Evolutionary conservation across 352 stramenopile species (phyloP), one percentile per base, ranked within the genome.

Genomic region (Phytopythium cucurbitacearum): DNA sequence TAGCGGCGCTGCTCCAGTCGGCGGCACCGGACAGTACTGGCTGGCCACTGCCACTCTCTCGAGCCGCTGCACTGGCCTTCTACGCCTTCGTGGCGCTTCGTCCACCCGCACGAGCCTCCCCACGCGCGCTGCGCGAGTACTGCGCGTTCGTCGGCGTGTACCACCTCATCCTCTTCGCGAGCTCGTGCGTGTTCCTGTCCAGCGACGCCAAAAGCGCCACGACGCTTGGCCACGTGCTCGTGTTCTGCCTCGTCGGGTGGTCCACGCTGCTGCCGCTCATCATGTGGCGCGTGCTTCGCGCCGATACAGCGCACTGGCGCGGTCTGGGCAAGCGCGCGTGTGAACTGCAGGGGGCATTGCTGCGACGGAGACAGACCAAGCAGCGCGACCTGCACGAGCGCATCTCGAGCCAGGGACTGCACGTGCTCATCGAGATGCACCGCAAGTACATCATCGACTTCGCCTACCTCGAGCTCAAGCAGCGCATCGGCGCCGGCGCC

Each of bases 291-390:
- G 65, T 91, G 13, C 62, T 93, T 10, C 75, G 71, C 16, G 81
- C 81, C 3, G 81, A 92, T 48, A 92, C 81, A 7, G 70, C 74
- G 43, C 67, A 92, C 54, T 92, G 81, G 81, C 69, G 81, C 16
- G 79, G 81, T 3, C 53, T 93, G 0, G 76, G 78, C 9, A 57
- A 69, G 34, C 76, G 80, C 35, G 82, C 80, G 0, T 73, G 76
- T 6, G 55, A 63, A 33, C 62, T 91, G 0, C 82, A 92, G 45
- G 62, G 48, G 0, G 46, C 82, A 1, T 85, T 87, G 44, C 52
- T 65, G 52, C 67, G 76, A 41, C 7, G 15, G 43, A 7, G 8
- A 3, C n/a, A 9, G 11, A n/a, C 15, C n/a, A 83, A 80, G 39
- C 61, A 75, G 47, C 59, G 77, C 43, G 64, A 72, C 9, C 56